phyloP scores from a whole-genome alignment of 2,329 filamentous ascomycete genomes.

The Ophiostoma pallidulum region DNA sequence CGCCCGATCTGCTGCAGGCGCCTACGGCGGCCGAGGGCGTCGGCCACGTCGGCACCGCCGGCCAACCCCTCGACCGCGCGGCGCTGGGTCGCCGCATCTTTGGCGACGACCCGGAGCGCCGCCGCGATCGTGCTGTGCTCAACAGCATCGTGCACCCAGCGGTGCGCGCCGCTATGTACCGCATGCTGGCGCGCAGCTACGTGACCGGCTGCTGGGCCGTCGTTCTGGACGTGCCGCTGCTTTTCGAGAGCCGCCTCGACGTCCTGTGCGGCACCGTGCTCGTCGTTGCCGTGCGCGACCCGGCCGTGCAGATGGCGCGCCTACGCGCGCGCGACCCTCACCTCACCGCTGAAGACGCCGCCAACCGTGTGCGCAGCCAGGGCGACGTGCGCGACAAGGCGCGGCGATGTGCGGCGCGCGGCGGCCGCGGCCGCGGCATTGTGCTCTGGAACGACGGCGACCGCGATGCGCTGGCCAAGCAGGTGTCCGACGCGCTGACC shows the following conservation, averaged over 20 bases:
- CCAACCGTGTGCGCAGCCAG: slow-evolving; percentile 79
- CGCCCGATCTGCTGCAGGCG: slow-evolving; percentile 73
- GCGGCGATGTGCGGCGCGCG: slow-evolving; percentile 38
- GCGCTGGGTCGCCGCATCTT: slow-evolving; percentile 82
- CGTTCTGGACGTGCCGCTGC: slow-evolving; percentile 80
- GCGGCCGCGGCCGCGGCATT: too few relatives aligned
- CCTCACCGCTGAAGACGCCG: slow-evolving; percentile 73
- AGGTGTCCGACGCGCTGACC: slow-evolving; percentile 57
- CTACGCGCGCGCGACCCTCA: slow-evolving; percentile 67
- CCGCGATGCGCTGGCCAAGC: slow-evolving; percentile 56
- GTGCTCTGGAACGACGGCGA: slow-evolving; percentile 88
- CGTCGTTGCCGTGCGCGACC: slow-evolving; percentile 77
- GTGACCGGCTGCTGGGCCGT: slow-evolving; percentile 74
- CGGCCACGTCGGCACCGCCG: slow-evolving; percentile 50
- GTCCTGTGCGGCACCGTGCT: slow-evolving; percentile 74
- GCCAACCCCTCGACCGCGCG: slow-evolving; percentile 72
- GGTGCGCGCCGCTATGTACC: slow-evolving; percentile 74
- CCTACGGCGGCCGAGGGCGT: slow-evolving; percentile 14
- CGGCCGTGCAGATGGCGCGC: slow-evolving; percentile 71
- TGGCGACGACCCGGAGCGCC: slow-evolving; percentile 61
- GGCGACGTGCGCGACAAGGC: slow-evolving; percentile 80
- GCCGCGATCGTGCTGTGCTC: slow-evolving; percentile 63
- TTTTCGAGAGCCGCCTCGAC: slow-evolving; percentile 86
- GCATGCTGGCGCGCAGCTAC: slow-evolving; percentile 62
- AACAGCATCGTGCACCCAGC: slow-evolving; percentile 92